Percentiles rank a stretch among this genome's conserved stretches.
These are phyloP conservation scores for Neonectria hederae DNA, from an alignment of 2,329 filamentous ascomycete species.

Conservation along the genomic window DNA sequence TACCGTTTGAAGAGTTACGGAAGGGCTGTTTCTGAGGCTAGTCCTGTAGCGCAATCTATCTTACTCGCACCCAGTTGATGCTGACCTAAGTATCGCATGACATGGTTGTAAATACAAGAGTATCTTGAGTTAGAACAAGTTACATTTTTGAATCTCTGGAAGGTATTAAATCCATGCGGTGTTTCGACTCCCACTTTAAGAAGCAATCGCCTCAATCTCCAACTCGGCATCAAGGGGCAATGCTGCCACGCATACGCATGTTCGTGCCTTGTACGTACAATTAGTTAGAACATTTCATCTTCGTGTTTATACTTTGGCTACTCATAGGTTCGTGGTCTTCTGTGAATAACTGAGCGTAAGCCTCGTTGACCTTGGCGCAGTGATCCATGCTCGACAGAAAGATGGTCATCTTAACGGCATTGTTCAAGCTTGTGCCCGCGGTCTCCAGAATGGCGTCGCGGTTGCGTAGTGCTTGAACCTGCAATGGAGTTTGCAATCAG, in stretches of 20 bases:
- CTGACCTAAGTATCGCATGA: too few species aligned
- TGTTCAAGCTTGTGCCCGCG: conserved; percentile 66
- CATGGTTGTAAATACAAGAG: too few species aligned
- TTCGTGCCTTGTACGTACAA: conserved; percentile 55
- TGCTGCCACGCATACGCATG: conserved; percentile 78
- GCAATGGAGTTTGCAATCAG: neutral
- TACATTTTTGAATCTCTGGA: too few species aligned
- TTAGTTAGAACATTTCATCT: neutral
- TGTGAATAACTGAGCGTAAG: conserved; percentile 60
- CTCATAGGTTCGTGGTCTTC: conserved; percentile 58
- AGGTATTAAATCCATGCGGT: too few species aligned
- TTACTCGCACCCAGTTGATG: too few species aligned
- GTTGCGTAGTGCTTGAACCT: conserved; percentile 67
- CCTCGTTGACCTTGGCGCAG: conserved; percentile 68
- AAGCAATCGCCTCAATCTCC: conserved; percentile 68
- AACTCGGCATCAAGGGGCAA: conserved; percentile 76
- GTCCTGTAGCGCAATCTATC: too few species aligned
- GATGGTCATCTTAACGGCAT: conserved; percentile 74
- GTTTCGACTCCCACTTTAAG: neutral
- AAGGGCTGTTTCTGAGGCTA: too few species aligned
- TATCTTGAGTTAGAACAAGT: too few species aligned
- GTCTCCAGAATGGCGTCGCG: conserved; percentile 67
- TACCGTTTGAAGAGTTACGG: too few species aligned
- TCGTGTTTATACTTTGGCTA: neutral
- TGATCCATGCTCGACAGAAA: conserved; percentile 73